These are phyloP conservation scores for Coccomyxa sp. DNA, from an alignment of 139 green algal species.

Conservation along the genomic window DNA sequence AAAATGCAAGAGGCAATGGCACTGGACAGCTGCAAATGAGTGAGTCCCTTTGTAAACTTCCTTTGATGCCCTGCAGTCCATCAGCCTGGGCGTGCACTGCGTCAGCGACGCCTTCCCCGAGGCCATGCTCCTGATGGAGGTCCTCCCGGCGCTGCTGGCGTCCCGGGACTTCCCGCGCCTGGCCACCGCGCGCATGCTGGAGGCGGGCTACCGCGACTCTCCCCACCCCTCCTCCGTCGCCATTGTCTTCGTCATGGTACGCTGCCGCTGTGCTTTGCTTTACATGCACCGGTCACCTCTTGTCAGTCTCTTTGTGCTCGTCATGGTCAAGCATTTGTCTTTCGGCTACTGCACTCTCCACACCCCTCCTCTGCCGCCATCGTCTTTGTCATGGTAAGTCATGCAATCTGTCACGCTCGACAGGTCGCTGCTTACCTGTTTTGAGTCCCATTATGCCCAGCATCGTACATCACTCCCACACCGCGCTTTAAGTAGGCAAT, in stretches of 20 bases:
- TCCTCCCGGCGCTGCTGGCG: conserved; percentile 65
- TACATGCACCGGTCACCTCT: background rate
- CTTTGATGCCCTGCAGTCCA: conserved; percentile 33
- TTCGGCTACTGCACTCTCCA: conserved; percentile 68
- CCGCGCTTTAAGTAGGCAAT: no score
- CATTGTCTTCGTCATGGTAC: conserved; percentile 74
- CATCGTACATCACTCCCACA: no score
- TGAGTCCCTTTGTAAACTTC: no score
- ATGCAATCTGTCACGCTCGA: no score
- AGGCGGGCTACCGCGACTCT: conserved; percentile 70
- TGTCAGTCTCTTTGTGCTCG: no score
- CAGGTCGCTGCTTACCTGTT: background rate
- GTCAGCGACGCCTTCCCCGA: conserved; percentile 32
- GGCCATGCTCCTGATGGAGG: conserved; percentile 59
- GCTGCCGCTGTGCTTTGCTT: no score
- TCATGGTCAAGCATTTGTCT: no score
- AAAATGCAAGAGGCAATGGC: no score
- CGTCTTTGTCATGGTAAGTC: conserved; percentile 65
- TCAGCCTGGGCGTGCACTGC: conserved; percentile 66
- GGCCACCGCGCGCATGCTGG: conserved; percentile 44
- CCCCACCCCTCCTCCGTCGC: conserved; percentile 52
- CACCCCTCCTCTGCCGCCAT: conserved; percentile 54
- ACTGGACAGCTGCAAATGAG: background rate
- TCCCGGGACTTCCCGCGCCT: conserved; percentile 58
- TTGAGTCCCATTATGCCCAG: no score